Percentiles rank a stretch among this genome's conserved stretches.
phyloP scores from a whole-genome alignment of 306 rosid species.

The Pyrus pyrifolia region DNA sequence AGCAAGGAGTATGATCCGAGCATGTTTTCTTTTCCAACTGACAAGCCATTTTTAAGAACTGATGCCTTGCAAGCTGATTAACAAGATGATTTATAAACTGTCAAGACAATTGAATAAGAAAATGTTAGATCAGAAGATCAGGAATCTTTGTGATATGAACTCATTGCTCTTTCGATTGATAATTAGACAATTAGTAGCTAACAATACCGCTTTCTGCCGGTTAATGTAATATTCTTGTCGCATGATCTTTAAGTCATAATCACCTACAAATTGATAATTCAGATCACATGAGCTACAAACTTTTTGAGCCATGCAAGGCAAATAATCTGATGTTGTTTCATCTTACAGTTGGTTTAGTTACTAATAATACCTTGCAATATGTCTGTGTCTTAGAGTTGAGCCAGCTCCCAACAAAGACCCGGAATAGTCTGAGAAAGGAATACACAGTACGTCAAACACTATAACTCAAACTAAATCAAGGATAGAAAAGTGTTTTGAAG shows the following conservation, averaged over 20 bases:
- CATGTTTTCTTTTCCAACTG: conserved; percentile 91
- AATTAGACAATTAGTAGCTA: conserved; percentile 4
- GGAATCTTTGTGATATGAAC: background rate
- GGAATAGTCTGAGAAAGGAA: conserved; percentile 62
- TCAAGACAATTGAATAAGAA: conserved; percentile 21
- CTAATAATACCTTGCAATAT: conserved; percentile 45
- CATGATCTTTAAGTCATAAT: conserved; percentile 97
- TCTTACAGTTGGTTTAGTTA: conserved; percentile 1
- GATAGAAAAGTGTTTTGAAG: background rate
- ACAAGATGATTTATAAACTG: conserved; percentile 96
- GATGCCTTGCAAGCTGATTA: conserved; percentile 94
- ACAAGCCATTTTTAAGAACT: conserved; percentile 84
- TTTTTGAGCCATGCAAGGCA: background rate
- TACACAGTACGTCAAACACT: background rate
- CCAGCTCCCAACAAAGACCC: conserved; percentile 94
- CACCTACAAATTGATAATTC: conserved; percentile 52
- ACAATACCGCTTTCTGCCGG: conserved; percentile 76
- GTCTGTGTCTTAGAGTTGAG: conserved; percentile 96
- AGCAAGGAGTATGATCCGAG: conserved; percentile 91
- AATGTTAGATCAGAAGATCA: conserved; percentile 7
- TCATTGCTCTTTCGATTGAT: background rate
- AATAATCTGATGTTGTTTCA: background rate
- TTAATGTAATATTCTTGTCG: conserved; percentile 92
- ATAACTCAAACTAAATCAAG: background rate
- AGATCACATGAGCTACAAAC: conserved; percentile 11